Base-by-base conservation (phyloP, 2,329 filamentous ascomycete genomes). In the Ophiostoma pallidulum region DNA sequence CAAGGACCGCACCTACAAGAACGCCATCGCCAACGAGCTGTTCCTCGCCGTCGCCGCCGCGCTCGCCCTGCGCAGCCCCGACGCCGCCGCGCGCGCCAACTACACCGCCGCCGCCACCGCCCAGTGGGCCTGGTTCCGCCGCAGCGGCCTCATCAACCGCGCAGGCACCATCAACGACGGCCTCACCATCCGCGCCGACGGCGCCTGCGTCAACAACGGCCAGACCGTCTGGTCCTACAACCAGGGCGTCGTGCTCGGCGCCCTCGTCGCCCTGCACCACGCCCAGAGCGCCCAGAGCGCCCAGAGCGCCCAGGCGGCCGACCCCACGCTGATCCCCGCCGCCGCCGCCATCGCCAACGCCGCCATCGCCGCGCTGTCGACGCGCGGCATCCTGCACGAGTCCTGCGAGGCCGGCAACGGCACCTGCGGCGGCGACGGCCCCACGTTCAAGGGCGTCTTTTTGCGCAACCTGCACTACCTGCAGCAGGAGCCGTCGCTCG, bases 391-490 rank as follows among this genome's bases (percentile, higher is more conserved):
- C 33, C 64, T 81, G 2, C 69, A 68, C 49, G 77, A 81, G 50
- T 57, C 59, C 19, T 80, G 77, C 53, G 77, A 80, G 54, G 68
- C 71, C 36, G 19, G 35, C 37, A 28, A 19, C 31, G 47, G 1
- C 8, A 58, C 66, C 50, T 77, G 73, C 44, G 68, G 68, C 20
- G 59, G 52, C 10, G 74, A 80, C 52, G 46, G 28, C 44, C 51
- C 57, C 7, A 57, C 61, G 9, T 61, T 67, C 37, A 87, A 86
- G 60, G 83, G 82, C 9, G 67, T 86, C 20, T 85, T 86, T 54
- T 71, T 77, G 48, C 72, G 82, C 4, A 84, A 84, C 55, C 61
- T 86, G 32, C 65, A 69, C 45, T 71, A 73, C 38, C 60, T 87
- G 48, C 69, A 82, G 57, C 64, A 1, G 73, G 62, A 2, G 28